A percentile compares a stretch with the other conserved stretches of the same genome.
Evolutionary conservation across 1,284 basidiomycete species (phyloP).

Genomic region (Cerrena zonata): DNA sequence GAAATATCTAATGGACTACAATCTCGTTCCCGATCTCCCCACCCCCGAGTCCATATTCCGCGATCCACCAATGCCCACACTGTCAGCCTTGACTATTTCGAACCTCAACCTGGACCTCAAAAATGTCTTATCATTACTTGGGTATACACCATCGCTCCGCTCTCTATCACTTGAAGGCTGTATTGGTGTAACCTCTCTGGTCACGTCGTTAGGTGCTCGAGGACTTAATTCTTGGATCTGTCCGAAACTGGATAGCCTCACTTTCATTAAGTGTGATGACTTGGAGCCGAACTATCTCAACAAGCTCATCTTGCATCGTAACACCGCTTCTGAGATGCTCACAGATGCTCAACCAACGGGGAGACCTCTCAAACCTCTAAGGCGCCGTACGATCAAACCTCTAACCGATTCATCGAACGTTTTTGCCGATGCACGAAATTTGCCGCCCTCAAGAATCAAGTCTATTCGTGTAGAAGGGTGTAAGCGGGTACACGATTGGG

Average conservation of each 20-base stretch:
- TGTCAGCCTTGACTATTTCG: slow-evolving; percentile 33
- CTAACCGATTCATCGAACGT: too few relatives aligned
- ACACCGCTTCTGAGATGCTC: not conserved
- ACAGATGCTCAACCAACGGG: not conserved
- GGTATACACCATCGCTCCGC: slow-evolving; percentile 34
- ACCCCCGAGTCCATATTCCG: slow-evolving; percentile 35
- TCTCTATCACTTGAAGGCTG: slow-evolving; percentile 33
- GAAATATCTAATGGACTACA: not conserved
- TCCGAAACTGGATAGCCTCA: slow-evolving; percentile 42
- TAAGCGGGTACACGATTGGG: too few relatives aligned
- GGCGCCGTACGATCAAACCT: too few relatives aligned
- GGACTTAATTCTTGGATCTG: slow-evolving; percentile 33
- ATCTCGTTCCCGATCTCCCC: not conserved
- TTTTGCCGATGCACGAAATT: too few relatives aligned
- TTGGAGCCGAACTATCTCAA: slow-evolving; percentile 27
- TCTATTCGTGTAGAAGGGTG: too few relatives aligned
- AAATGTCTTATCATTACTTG: slow-evolving; percentile 29
- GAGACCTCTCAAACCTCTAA: not conserved
- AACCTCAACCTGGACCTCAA: slow-evolving; percentile 24
- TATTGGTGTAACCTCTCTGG: slow-evolving; percentile 18
- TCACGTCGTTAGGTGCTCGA: not conserved
- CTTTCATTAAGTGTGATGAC: slow-evolving; percentile 45
- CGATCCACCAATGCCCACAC: slow-evolving; percentile 34
- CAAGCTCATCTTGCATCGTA: slow-evolving; percentile 8
- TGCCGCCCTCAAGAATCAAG: too few relatives aligned